Base-by-base conservation (phyloP, 2,329 filamentous ascomycete species). In the Colletotrichum sublineola region DNA sequence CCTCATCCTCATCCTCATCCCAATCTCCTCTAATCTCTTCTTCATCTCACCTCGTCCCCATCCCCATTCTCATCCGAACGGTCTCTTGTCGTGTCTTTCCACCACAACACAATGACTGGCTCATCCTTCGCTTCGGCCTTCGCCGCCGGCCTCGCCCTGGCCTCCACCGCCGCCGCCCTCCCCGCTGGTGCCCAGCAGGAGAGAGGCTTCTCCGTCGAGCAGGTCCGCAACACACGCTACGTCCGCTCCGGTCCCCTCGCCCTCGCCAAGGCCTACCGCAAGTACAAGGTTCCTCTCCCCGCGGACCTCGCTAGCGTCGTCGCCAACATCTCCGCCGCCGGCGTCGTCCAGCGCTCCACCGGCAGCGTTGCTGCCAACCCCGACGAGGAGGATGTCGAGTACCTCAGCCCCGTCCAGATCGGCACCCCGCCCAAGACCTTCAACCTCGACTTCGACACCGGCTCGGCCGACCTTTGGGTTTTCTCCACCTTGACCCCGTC, bases 381-480 rank as follows among this genome's bases (percentile, higher is more conserved):
- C 1, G 64, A 77, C 36, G 58, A 77, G 3, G 74, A 76, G 63
- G 82, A 84, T n/a, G 44, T 74, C 29, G 82, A 84, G 75, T 85
- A 82, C 74, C 69, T 84, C 63, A 79, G 80, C 3, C 81, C 82
- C 6, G 81, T 85, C 15, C 76, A 81, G 50, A 82, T 85, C n/a
- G 84, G 84, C 18, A 83, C 82, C 7, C 84, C 84, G 11, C 78
- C 82, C 5, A 82, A 86, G 75, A 83, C 80, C 1, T 77, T 86
- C 60, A 80, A 82, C 46, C 76, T 86, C 61, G 81, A 85, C 74
- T 84, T 86, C 58, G 84, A 86, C 69, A 86, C 85, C 1, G 84
- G 84, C 1, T 86, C 84, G 2, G 82, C 83, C 14, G 84, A 86
- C 68, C 77, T 68, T 40, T 82, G 81, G 81, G 79, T 82, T 61